Evolutionary conservation across 805 yeast genomes (phyloP).

Genomic region (Wickerhamiella qilinensis): DNA sequence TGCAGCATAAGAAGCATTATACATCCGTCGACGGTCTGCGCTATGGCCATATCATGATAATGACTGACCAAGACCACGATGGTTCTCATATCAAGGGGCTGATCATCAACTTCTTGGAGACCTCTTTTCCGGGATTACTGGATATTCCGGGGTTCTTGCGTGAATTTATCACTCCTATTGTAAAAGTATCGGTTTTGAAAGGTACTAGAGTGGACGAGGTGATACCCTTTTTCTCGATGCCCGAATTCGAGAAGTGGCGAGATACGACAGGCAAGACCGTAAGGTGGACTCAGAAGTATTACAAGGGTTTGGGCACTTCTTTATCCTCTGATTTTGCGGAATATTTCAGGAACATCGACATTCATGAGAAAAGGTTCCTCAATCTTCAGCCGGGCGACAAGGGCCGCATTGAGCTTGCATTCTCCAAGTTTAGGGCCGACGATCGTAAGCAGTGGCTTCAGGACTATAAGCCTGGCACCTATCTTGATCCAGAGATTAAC

Average conservation of each 20-base stretch:
- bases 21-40: slow-evolving; percentile 58
- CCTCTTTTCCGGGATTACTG: slow-evolving; percentile 85
- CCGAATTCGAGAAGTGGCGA: slow-evolving; percentile 90
- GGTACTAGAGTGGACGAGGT: slow-evolving; percentile 28
- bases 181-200: slow-evolving; percentile 63
- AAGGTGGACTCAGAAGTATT: slow-evolving; percentile 87
- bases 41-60: slow-evolving; percentile 94
- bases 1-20: slow-evolving; percentile 81
- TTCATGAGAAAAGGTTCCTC: slow-evolving; percentile 74
- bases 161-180: slow-evolving; percentile 93
- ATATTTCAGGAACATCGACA: slow-evolving; percentile 71
- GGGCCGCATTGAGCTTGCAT: slow-evolving; percentile 73
- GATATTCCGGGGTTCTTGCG: slow-evolving; percentile 81
- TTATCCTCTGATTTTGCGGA: slow-evolving; percentile 67
- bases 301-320: slow-evolving; percentile 97
- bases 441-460: slow-evolving; percentile 96
- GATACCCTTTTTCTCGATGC: slow-evolving; percentile 80
- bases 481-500: slow-evolving; percentile 57
- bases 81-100: slow-evolving; percentile 96
- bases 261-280: slow-evolving; percentile 57
- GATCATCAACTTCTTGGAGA: slow-evolving; percentile 79
- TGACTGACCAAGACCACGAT: slow-evolving; percentile 99
- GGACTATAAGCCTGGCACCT: slow-evolving; percentile 82
- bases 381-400: slow-evolving; percentile 60
- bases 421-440: slow-evolving; percentile 88